These are phyloP conservation scores for Zasmidium angulare DNA, from an alignment of 2,329 filamentous ascomycete genomes.

Conservation along the genomic window DNA sequence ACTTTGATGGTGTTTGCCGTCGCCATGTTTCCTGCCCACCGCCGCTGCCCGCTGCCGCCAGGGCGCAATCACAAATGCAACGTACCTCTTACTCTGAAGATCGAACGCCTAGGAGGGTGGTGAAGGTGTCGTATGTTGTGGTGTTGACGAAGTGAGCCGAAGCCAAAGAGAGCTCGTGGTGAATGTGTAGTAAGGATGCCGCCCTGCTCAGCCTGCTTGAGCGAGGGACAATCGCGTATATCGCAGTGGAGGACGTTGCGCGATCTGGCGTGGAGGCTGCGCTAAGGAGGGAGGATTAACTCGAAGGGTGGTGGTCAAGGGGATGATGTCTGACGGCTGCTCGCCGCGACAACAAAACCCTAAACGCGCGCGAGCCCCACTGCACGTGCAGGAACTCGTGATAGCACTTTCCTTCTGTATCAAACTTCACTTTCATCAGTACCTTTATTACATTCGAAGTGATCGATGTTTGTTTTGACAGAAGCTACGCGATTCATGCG, in stretches of 20 bases:
- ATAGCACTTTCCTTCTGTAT: too few relatives aligned
- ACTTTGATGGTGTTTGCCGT: constrained; percentile 57
- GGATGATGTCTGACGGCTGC: neutral
- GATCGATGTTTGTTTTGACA: neutral
- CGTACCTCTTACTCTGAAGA: neutral
- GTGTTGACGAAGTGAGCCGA: neutral
- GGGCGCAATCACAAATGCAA: constrained; percentile 9
- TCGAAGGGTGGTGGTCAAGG: neutral
- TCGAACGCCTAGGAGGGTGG: neutral
- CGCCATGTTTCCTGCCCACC: constrained; percentile 27
- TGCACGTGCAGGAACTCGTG: neutral
- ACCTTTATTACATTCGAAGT: too few relatives aligned
- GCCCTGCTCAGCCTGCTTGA: neutral
- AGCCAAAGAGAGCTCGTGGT: neutral
- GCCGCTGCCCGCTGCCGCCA: constrained; percentile 8
- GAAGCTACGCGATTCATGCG: neutral
- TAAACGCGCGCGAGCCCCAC: neutral
- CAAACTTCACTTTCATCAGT: neutral
- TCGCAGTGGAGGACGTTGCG: neutral
- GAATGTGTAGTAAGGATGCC: neutral
- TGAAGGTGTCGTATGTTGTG: neutral
- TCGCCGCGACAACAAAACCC: neutral
- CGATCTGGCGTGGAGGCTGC: neutral
- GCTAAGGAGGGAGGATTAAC: neutral
- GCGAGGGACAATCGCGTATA: too few relatives aligned